Conservation (phyloP, 2,329 filamentous ascomycete genomes). For the Diaporthe citri region DNA sequence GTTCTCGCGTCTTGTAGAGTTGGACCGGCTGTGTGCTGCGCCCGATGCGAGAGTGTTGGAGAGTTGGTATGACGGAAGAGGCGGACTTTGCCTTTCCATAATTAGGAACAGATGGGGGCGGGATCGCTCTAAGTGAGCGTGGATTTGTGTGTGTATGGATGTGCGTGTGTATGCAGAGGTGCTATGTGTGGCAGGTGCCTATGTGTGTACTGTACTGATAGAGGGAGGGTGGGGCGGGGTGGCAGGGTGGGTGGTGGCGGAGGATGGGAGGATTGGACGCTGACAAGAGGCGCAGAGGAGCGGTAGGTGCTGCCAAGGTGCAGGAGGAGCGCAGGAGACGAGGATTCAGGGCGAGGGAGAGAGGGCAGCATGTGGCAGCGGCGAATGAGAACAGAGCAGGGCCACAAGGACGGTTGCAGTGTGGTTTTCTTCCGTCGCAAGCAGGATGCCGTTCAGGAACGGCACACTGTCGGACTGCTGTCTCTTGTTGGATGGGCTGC, state of each 20-base stretch:
- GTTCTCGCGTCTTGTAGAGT: constrained; percentile 17
- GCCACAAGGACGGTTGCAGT: constrained; percentile 22
- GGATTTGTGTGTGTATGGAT: not conserved
- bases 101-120: constrained; percentile 33
- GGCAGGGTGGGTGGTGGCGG: constrained; percentile 21
- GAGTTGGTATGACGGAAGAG: constrained; percentile 11
- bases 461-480: not conserved
- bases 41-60: not conserved
- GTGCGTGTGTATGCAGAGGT: not conserved
- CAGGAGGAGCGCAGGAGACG: constrained; percentile 1
- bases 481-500: constrained; percentile 4
- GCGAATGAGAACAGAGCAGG: not conserved
- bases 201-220: not conserved
- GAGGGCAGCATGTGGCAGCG: not conserved
- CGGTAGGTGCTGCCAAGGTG: constrained; percentile 1
- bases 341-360: not conserved
- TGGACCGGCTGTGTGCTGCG: constrained; percentile 23
- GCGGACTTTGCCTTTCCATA: constrained; percentile 27
- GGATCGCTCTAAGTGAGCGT: not conserved
- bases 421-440: constrained; percentile 30
- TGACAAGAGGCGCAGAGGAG: constrained; percentile 23
- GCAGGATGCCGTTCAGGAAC: constrained; percentile 25
- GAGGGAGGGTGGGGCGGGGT: not conserved
- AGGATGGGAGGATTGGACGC: constrained; percentile 26
- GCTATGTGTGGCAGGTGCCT: not conserved